Evolutionary conservation across 148 eudicot species (phyloP).

Genomic region (Cornus controversa): DNA sequence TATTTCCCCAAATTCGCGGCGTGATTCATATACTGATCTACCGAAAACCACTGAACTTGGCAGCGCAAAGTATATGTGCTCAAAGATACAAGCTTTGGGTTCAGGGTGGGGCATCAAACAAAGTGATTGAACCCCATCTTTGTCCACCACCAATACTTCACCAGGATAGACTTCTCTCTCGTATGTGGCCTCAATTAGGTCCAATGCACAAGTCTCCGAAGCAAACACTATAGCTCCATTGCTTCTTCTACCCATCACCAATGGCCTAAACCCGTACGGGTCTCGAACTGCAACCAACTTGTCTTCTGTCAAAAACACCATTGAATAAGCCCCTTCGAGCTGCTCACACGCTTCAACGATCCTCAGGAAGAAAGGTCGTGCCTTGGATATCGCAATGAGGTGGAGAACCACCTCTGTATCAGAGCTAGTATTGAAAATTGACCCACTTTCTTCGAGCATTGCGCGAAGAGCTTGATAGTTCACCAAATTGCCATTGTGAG

Average conservation of each 20-base stretch:
- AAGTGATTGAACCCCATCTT: slow-evolving; percentile 59
- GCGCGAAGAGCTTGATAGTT: slow-evolving; percentile 54
- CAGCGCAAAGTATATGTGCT: slow-evolving; percentile 77
- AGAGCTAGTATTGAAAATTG: slow-evolving; percentile 70
- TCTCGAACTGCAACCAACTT: slow-evolving; percentile 84
- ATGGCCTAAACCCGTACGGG: slow-evolving; percentile 81
- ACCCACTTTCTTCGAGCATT: slow-evolving; percentile 58
- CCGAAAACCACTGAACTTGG: slow-evolving; percentile 87
- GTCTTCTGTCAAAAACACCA: slow-evolving; percentile 81
- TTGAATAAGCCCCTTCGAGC: slow-evolving; percentile 75
- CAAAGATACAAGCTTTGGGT: slow-evolving; percentile 81
- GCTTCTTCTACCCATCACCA: slow-evolving; percentile 86
- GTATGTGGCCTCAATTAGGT: slow-evolving; percentile 73
- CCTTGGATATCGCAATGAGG: slow-evolving; percentile 59
- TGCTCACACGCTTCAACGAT: slow-evolving; percentile 50
- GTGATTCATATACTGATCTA: slow-evolving; percentile 64
- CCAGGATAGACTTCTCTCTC: slow-evolving; percentile 86
- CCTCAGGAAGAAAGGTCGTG: slow-evolving; percentile 46
- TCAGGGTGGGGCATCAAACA: slow-evolving; percentile 59
- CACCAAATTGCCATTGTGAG: slow-evolving; percentile 85
- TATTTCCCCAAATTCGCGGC: slow-evolving; percentile 55
- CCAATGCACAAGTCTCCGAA: slow-evolving; percentile 88
- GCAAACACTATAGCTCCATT: slow-evolving; percentile 90
- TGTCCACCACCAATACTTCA: slow-evolving; percentile 77
- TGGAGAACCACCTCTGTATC: slow-evolving; percentile 88